Percentiles rank a stretch among this genome's conserved stretches.
These are phyloP conservation scores for Flaveria ramosissima DNA, from an alignment of 129 eudicot species.

Conservation along the genomic window DNA sequence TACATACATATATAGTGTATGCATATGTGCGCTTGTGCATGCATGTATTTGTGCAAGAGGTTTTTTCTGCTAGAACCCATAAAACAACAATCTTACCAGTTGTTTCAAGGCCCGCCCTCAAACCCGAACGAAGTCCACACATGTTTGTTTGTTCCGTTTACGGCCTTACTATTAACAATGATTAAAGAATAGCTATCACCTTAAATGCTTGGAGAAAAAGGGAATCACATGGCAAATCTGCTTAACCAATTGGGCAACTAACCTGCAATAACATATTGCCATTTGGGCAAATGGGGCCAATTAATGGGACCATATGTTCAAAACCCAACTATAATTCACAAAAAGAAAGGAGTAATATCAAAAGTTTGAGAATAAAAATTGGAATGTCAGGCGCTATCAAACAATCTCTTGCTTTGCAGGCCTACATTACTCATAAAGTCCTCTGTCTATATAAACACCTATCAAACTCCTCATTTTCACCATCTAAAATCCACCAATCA, in stretches of 20 bases:
- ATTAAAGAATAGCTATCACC: conserved; percentile 1
- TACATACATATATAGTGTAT: too few species aligned
- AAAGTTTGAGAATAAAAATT: conserved; percentile 34
- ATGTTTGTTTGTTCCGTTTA: neutral
- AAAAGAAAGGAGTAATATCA: conserved; percentile 27
- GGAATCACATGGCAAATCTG: conserved; percentile 33
- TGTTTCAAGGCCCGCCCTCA: too few species aligned
- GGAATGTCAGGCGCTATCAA: conserved; percentile 48
- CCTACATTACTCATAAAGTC: conserved; percentile 31
- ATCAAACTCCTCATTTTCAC: conserved; percentile 37
- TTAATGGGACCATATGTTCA: conserved; percentile 39
- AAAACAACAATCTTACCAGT: too few species aligned
- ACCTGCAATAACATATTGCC: conserved; percentile 40
- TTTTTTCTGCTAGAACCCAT: too few species aligned
- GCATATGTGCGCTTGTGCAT: too few species aligned
- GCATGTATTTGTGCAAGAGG: too few species aligned
- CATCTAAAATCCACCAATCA: conserved; percentile 34
- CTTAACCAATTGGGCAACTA: conserved; percentile 38
- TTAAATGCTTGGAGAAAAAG: conserved; percentile 22
- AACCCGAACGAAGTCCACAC: neutral
- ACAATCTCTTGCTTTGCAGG: conserved; percentile 36
- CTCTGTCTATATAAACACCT: conserved; percentile 60
- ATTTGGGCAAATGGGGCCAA: conserved; percentile 31
- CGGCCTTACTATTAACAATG: neutral
- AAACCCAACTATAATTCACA: conserved; percentile 50